Base-by-base conservation (phyloP, 495 filamentous ascomycete species). In the Aspergillus egyptiacus region DNA sequence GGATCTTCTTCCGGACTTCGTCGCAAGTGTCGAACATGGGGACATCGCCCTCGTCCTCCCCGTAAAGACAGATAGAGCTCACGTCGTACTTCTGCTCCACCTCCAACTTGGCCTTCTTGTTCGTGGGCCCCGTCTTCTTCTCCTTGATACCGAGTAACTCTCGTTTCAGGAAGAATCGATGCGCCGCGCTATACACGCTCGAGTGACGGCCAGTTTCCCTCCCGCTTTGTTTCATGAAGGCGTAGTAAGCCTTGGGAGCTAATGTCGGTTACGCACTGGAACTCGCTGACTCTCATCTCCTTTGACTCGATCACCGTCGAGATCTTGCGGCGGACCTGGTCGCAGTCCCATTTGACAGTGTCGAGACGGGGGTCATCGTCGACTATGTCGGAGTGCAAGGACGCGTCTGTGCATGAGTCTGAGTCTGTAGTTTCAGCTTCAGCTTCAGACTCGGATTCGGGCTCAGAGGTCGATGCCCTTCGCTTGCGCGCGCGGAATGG, bases 1-100 rank as follows among this genome's bases (percentile, higher is more conserved):
- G 17, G 38, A 59, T 53, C 49, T 54, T 59, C 39, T 47, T 39
- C 8, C 56, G 43, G 9, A 59, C 28, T 13, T 23, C 43, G 25
- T 59, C 52, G 27, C 56, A 59, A 0, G 33, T 46, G 17, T 59
- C 51, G 27, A 38, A 53, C 5, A 59, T 41, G 2, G 18, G 13
- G 1, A 50, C 48, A 6, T 28, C 17, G 4, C 4, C 28, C 1
- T 42, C 34, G 10, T 52, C 52, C 9, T 55, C 56, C 0, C 48
- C 52, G 0, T 22, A 27, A 8, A 59, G 44, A 0, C 15, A 14
- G 18, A 58, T 36, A 2, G 2, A 39, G 22, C 47, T 40, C 6
- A 54, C 39, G 30, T 59, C 56, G 23, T 42, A 59, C 14, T 49
- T 46, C 22, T 23, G 5, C 20, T 40, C 33, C 1, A 17, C 6